Base-by-base conservation (phyloP, 305 asterid genomes). In the Fraxinus sp. region DNA sequence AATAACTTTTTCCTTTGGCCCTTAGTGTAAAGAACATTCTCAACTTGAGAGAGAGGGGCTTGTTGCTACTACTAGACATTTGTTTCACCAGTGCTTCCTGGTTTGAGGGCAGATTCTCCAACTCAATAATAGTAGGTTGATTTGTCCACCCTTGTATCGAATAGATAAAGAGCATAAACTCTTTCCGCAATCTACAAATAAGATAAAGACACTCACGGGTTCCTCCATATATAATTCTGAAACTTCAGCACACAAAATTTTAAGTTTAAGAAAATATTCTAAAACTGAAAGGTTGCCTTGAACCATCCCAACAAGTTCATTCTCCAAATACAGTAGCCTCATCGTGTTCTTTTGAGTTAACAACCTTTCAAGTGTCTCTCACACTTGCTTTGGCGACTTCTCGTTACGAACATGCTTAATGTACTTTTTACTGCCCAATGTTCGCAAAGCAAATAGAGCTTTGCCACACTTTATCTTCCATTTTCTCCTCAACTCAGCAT, bases 401-500 rank as follows among this genome's bases (percentile, higher is more conserved):
- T 78, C 79, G 57, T 78, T 64, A 41, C 77, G 70, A 28, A 82
- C 77, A 75, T 75, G 85, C 74, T 77, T 52, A 5, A 83, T 79
- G 7, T 11, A 59, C 41, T 84, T 84, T 36, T 80, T 64, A 33
- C 49, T 68, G 14, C 32, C 75, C 6, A 75, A 80, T 0, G 81
- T 75, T 39, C 84, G 33, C 75, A 82, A 64, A 13, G 71, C 71
- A 76, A 82, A 82, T 35, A 5, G 5, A 33, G 36, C 6, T 33
- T 33, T 33, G 36, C 36, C 36, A 33, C 36, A 33, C 36, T 33
- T 33, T 33, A 33, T 33, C 36, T 33, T 33, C 36, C 6, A 33
- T 33, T 33, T 33, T 6, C 36, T 4, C 36, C 6, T 33, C 36
- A 33, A 33, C 36, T 4, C 1, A 35, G 1, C 37, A 35, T 5